Evolutionary conservation across 2,329 filamentous ascomycete species (phyloP).

Genomic region (Xenoacremonium recifei): DNA sequence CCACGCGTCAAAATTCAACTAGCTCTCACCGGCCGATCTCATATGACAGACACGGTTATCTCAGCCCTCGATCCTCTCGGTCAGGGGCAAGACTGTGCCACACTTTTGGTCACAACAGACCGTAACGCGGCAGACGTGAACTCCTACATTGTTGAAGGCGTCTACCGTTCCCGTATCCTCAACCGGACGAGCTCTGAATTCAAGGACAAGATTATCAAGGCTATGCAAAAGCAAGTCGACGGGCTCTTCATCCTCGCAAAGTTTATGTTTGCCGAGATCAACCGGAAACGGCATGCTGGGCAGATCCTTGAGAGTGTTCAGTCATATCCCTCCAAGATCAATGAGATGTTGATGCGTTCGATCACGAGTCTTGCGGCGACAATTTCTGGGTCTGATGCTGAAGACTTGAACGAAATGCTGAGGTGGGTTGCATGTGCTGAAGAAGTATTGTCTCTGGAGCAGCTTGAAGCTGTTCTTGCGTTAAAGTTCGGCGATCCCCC

Average conservation of each 20-base stretch:
- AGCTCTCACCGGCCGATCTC: conserved; percentile 40
- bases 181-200: conserved; percentile 31
- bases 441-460: conserved; percentile 41
- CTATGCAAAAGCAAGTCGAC: conserved; percentile 40
- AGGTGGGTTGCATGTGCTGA: conserved; percentile 46
- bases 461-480: conserved; percentile 43
- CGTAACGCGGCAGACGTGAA: conserved; percentile 42
- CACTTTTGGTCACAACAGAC: conserved; percentile 41
- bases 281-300: conserved; percentile 42
- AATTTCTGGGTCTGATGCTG: conserved; percentile 36
- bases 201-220: conserved; percentile 36
- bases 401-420: conserved; percentile 46
- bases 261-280: conserved; percentile 49
- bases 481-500: conserved; percentile 41
- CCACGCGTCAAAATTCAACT: conserved; percentile 31
- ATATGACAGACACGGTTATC: conserved; percentile 38
- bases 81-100: conserved; percentile 32
- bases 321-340: conserved; percentile 43
- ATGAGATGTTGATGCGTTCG: conserved; percentile 41
- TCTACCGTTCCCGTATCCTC: conserved; percentile 38
- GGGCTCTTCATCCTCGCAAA: conserved; percentile 50
- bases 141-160: conserved; percentile 40
- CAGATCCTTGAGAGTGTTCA: conserved; percentile 44
- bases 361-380: conserved; percentile 39
- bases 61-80: conserved; percentile 32